Evolutionary conservation across 176 grass and related monocot species (phyloP).

Genomic region (Oryza longistaminata): DNA sequence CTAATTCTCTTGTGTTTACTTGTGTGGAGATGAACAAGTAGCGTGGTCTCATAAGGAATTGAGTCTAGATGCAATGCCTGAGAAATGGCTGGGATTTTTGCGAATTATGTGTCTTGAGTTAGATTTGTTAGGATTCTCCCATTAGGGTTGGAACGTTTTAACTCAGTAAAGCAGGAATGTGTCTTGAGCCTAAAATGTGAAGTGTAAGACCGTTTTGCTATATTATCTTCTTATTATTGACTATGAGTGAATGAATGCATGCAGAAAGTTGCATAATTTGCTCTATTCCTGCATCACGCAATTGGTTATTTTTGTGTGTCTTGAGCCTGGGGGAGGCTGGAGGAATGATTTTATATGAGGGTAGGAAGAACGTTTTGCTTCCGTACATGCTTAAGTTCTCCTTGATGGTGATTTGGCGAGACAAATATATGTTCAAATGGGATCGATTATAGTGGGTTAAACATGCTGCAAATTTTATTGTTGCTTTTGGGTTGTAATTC

Average conservation of each 20-base stretch:
- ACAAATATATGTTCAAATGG: background rate
- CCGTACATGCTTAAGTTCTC: background rate
- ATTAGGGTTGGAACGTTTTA: background rate
- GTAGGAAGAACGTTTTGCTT: background rate
- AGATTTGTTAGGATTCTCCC: constrained; percentile 15
- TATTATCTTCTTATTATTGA: background rate
- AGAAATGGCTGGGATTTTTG: background rate
- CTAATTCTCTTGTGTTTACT: background rate
- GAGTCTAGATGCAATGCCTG: background rate
- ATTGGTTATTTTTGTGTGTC: background rate
- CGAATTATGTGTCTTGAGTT: background rate
- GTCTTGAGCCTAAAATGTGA: background rate
- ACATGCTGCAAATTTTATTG: background rate
- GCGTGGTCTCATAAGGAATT: background rate
- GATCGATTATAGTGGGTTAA: background rate
- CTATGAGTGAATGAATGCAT: background rate
- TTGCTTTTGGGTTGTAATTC: background rate
- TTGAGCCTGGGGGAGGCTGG: background rate
- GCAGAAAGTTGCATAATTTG: background rate
- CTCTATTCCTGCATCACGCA: background rate
- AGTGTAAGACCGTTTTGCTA: background rate
- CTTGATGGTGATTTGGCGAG: background rate
- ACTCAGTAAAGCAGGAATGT: background rate
- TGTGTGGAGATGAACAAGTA: background rate
- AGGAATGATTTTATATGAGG: background rate